A percentile compares a stretch with the other conserved stretches of the same genome.
Conservation (phyloP, 345 rosid species). For the thale cress (Arabidopsis thaliana) region TAIR10.1 NC_003076.8:26849001-26849500, state of each 20-base stretch:
- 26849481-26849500: constrained; percentile 93
- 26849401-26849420: constrained; percentile 68
- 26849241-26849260: constrained; percentile 89
- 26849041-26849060: constrained; percentile 67
- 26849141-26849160: constrained; percentile 60
- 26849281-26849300: constrained; percentile 59
- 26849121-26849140: constrained; percentile 67
- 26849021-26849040: constrained; percentile 80
- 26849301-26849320: constrained; percentile 78
- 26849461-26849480: constrained; percentile 62
- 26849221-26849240: constrained; percentile 54
- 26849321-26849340: constrained; percentile 48
- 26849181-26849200: constrained; percentile 76
- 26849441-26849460: constrained; percentile 85
- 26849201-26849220: constrained; percentile 63
- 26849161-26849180: constrained; percentile 57
- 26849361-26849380: constrained; percentile 67
- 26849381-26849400: constrained; percentile 76
- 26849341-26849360: constrained; percentile 49
- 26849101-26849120: constrained; percentile 67
- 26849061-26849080: constrained; percentile 69
- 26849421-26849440: constrained; percentile 79
- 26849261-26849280: constrained; percentile 75
- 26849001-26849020: constrained; percentile 75
- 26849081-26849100: constrained; percentile 89